Evolutionary conservation across 176 grass and related monocot genomes (phyloP), one percentile per base, ranked within the genome.

Genomic region (Canna indica): DNA sequence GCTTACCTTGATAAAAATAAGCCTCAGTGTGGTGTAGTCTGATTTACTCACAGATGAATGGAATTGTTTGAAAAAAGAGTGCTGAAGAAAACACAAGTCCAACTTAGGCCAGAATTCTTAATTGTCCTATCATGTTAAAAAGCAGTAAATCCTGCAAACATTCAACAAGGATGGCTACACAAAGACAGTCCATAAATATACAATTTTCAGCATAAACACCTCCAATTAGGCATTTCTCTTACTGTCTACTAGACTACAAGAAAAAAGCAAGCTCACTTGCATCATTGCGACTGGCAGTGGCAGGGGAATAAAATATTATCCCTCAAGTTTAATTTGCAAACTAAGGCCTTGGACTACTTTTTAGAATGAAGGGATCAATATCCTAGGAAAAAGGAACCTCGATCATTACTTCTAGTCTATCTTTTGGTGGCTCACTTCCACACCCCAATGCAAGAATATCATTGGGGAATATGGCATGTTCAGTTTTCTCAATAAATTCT

Each of bases 1-100:
- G 7, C 78, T 88, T 82, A 96, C 92, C 92, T 80, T 86, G 73
- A 96, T 91, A 71, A 96, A 96, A 64, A 85, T 83, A 83, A 89
- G 83, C n/a, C 88, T 83, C 81, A 96, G 84, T 26, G 88, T 96
- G 5, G 70, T 74, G 54, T 91, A 96, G 44, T 96, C 92, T 5
- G 83, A 79, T 76, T 87, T 82, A 73, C 78, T 73, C 33, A 96
- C 81, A 65, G 88, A 91, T 75, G 73, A 48, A 45, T 80, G 82
- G 69, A 91, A 96, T 73, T 96, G 92, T 70, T 96, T 96, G 56
- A 56, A 71, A 89, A 96, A 96, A 35, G 85, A 91, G 64, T 89
- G 79, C 92, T 91, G 83, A 64, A 84, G 60, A 38, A 14, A 81
- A 78, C 29, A 69, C 1, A 30, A 2, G 66, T 39, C 59, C 83